Percentiles rank a stretch among this genome's conserved stretches.
Conservation (phyloP, 2,329 filamentous ascomycete genomes). For the Arthrobotrys conoides region DNA sequence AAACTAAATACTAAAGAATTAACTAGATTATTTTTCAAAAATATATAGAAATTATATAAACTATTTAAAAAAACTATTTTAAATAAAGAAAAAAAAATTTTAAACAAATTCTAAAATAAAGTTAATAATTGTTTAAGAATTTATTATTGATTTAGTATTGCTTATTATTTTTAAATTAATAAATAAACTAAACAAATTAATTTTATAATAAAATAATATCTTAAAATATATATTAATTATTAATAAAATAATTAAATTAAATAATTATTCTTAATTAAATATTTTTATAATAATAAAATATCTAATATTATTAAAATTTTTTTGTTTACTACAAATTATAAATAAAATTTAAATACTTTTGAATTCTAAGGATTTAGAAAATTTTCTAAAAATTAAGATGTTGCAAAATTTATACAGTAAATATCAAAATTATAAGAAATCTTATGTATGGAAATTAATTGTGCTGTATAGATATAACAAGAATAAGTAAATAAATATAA, state of each 20-base stretch:
- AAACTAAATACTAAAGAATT: slow-evolving; percentile 5
- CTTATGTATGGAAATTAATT: not conserved
- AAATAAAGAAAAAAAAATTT: not conserved
- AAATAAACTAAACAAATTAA: slow-evolving; percentile 8
- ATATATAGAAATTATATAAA: slow-evolving; percentile 2
- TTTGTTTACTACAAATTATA: slow-evolving; percentile 2
- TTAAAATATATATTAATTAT: slow-evolving; percentile 17
- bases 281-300: slow-evolving; percentile 10
- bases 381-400: not conserved
- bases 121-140: slow-evolving; percentile 5
- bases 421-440: slow-evolving; percentile 10
- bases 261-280: not conserved
- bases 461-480: not conserved
- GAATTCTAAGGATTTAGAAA: slow-evolving; percentile 4
- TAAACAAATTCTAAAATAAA: slow-evolving; percentile 23
- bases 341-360: slow-evolving; percentile 3
- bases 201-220: slow-evolving; percentile 10
- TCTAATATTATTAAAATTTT: slow-evolving; percentile 5
- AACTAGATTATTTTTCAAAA: not conserved
- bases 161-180: slow-evolving; percentile 3
- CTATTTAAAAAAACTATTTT: not conserved
- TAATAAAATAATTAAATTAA: slow-evolving; percentile 4
- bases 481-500: slow-evolving; percentile 4
- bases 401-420: not conserved
- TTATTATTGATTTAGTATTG: slow-evolving; percentile 8